A percentile compares a stretch with the other conserved stretches of the same genome.
Conservation (phyloP, 768 basidiomycete genomes). For the Agaricus bisporus region DNA sequence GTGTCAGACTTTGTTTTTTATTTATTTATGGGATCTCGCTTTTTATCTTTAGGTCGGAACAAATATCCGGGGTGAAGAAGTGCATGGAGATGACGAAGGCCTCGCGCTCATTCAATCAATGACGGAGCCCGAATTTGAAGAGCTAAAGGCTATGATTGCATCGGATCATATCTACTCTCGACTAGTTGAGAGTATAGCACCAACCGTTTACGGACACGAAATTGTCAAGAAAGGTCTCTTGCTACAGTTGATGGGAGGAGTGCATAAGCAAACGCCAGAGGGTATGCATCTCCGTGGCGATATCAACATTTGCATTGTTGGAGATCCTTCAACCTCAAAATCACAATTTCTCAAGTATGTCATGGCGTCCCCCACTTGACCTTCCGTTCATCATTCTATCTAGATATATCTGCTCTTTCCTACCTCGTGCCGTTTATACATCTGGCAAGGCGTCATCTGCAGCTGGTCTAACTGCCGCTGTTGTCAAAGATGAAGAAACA, state of each 20-base stretch:
- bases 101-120: slow-evolving; percentile 85
- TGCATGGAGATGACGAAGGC: slow-evolving; percentile 67
- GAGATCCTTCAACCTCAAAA: slow-evolving; percentile 96
- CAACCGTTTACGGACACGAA: slow-evolving; percentile 98
- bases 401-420: slow-evolving; percentile 96
- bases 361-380: not conserved
- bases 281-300: slow-evolving; percentile 99
- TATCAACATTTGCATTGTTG: slow-evolving; percentile 97
- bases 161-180: slow-evolving; percentile 93
- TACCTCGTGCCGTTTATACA: slow-evolving; percentile 96
- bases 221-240: slow-evolving; percentile 98
- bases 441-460: slow-evolving; percentile 99
- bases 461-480: slow-evolving; percentile 96
- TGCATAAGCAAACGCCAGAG: slow-evolving; percentile 93
- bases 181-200: slow-evolving; percentile 91
- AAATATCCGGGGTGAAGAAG: slow-evolving; percentile 87
- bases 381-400: slow-evolving; percentile 1
- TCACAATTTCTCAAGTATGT: slow-evolving; percentile 96
- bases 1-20: not conserved
- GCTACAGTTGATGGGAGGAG: slow-evolving; percentile 96
- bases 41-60: slow-evolving; percentile 48
- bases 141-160: slow-evolving; percentile 91
- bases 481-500: slow-evolving; percentile 97
- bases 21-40: slow-evolving; percentile 20
- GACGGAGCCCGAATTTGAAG: slow-evolving; percentile 92